Percentiles rank a stretch among this genome's conserved stretches.
Conservation (phyloP, 2,329 filamentous ascomycete genomes). For the Colletotrichum abscissum region DNA sequence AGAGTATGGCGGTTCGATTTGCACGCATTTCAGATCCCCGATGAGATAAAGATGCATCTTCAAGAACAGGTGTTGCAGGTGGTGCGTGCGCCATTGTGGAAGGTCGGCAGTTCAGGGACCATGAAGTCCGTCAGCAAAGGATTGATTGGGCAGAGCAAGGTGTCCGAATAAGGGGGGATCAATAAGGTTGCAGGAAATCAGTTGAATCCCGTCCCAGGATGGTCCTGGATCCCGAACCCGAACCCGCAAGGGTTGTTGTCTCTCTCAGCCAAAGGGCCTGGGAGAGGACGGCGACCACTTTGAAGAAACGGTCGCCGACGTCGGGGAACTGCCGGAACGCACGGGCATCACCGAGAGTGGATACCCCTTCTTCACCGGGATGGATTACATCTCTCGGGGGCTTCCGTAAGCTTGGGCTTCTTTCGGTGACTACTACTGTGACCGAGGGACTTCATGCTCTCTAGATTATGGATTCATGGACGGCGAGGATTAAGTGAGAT, state of each 20-base stretch:
- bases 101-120: background rate
- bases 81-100: background rate
- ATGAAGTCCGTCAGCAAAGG: background rate
- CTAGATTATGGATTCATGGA: background rate
- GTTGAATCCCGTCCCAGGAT: background rate
- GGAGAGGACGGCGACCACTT: conserved; percentile 11
- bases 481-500: background rate
- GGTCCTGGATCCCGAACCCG: background rate
- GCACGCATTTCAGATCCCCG: no score
- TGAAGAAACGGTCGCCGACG: conserved; percentile 22
- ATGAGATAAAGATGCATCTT: background rate
- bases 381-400: background rate
- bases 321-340: conserved; percentile 19
- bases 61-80: background rate
- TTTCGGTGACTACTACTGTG: conserved; percentile 6
- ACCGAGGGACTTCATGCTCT: background rate
- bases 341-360: conserved; percentile 27
- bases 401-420: background rate
- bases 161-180: background rate
- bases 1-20: background rate
- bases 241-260: background rate
- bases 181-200: conserved; percentile 20
- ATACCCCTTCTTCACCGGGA: conserved; percentile 7
- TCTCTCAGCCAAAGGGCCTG: background rate
- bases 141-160: background rate